Evolutionary conservation across 1,139 yeast species (phyloP).

Genomic region (Pichia norvegensis): DNA sequence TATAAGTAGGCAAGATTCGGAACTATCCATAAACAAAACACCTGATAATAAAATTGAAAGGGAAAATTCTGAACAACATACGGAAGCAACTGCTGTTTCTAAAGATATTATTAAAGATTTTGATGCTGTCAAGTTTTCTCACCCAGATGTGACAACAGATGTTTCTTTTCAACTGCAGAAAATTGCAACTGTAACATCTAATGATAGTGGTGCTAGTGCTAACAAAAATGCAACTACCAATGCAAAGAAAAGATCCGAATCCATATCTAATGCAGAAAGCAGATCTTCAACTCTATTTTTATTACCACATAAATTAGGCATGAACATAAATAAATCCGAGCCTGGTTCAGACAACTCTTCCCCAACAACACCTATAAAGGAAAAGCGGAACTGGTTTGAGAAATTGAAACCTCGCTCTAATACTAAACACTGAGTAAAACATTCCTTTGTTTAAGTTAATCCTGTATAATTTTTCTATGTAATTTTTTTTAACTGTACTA

Average conservation of each 20-base stretch:
- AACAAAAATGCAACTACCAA: conserved; percentile 1
- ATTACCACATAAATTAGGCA: neutral
- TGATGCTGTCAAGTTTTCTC: conserved; percentile 1
- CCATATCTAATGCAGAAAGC: neutral
- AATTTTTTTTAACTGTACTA: neutral
- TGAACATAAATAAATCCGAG: neutral
- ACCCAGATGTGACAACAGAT: conserved; percentile 6
- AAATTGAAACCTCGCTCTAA: conserved; percentile 31
- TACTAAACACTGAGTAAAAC: conserved; percentile 12
- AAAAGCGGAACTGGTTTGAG: conserved; percentile 31
- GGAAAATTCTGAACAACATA: neutral
- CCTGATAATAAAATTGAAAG: neutral
- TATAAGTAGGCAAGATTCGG: conserved; percentile 1
- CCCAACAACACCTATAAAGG: conserved; percentile 3
- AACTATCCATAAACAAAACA: neutral
- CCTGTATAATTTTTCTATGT: conserved; percentile 3
- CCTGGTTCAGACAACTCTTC: neutral
- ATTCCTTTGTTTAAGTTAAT: conserved; percentile 7
- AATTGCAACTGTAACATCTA: conserved; percentile 7
- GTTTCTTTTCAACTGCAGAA: conserved; percentile 1
- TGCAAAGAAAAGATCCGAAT: conserved; percentile 2
- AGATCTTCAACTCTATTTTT: conserved; percentile 4
- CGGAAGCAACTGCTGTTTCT: neutral
- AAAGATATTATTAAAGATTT: neutral
- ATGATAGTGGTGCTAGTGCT: conserved; percentile 7